These are phyloP conservation scores for Colletotrichum incanum DNA, from an alignment of 2,329 filamentous ascomycete genomes.

Conservation along the genomic window DNA sequence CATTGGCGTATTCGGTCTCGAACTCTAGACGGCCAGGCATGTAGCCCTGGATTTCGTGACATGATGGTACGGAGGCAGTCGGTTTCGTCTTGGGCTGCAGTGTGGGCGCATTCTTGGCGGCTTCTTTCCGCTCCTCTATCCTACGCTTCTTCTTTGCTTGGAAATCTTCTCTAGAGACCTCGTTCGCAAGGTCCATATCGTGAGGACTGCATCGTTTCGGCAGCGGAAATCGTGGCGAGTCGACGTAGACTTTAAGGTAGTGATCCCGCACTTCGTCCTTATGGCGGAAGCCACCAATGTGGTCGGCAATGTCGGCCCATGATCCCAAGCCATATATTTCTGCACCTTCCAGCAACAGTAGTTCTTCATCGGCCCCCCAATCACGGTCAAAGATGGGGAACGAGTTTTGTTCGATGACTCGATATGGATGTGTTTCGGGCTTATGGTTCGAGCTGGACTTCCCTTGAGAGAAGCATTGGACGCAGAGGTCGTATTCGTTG, in stretches of 20 bases:
- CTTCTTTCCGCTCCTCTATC: slow-evolving; percentile 93
- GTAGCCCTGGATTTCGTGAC: slow-evolving; percentile 98
- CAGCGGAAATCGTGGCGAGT: slow-evolving; percentile 87
- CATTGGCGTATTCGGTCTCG: slow-evolving; percentile 97
- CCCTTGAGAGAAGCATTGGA: slow-evolving; percentile 91
- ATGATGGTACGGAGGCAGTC: slow-evolving; percentile 93
- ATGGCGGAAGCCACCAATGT: slow-evolving; percentile 94
- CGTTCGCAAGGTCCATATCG: slow-evolving; percentile 83
- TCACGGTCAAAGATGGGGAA: slow-evolving; percentile 96
- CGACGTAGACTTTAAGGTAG: slow-evolving; percentile 89
- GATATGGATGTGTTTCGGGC: slow-evolving; percentile 87
- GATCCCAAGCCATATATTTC: slow-evolving; percentile 97
- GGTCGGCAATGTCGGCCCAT: slow-evolving; percentile 98
- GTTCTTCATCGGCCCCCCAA: slow-evolving; percentile 97
- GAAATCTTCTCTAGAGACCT: slow-evolving; percentile 91
- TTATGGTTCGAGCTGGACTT: slow-evolving; percentile 87
- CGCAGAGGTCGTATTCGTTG: slow-evolving; percentile 96
- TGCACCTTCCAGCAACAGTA: slow-evolving; percentile 92
- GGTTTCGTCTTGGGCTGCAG: slow-evolving; percentile 95
- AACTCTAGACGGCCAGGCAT: slow-evolving; percentile 99
- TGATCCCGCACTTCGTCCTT: slow-evolving; percentile 98
- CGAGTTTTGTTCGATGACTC: slow-evolving; percentile 98
- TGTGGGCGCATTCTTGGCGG: slow-evolving; percentile 85
- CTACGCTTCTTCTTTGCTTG: slow-evolving; percentile 92
- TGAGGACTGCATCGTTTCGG: slow-evolving; percentile 88